Evolutionary conservation across 441 rosid species (phyloP).

Genomic region (Arabidopsis lyrata): DNA sequence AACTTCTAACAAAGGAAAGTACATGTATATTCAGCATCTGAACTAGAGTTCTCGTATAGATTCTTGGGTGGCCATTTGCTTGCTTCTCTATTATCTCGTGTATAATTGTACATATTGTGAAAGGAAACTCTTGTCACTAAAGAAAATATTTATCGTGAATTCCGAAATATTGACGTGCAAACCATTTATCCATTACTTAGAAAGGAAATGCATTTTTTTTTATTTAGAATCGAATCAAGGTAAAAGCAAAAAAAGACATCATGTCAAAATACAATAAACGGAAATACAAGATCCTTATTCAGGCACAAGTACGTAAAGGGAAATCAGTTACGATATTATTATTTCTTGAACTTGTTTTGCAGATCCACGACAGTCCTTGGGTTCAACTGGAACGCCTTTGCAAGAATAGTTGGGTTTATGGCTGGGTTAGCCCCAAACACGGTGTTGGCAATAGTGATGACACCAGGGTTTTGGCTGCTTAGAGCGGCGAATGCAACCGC

Average conservation of each 20-base stretch:
- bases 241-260: neutral
- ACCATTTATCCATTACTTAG: neutral
- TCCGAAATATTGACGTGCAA: neutral
- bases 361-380: slow-evolving; percentile 24
- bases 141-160: too few relatives aligned
- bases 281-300: slow-evolving; percentile 7
- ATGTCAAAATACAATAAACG: neutral
- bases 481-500: slow-evolving; percentile 49
- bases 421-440: slow-evolving; percentile 49
- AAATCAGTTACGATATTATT: too few relatives aligned
- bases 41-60: too few relatives aligned
- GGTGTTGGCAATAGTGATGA: slow-evolving; percentile 37
- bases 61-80: too few relatives aligned
- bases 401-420: slow-evolving; percentile 38
- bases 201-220: neutral
- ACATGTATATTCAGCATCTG: too few relatives aligned
- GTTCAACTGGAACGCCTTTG: slow-evolving; percentile 46
- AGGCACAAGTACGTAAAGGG: neutral
- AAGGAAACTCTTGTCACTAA: neutral
- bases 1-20: too few relatives aligned
- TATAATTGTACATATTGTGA: too few relatives aligned
- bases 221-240: neutral
- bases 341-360: slow-evolving; percentile 28
- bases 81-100: too few relatives aligned
- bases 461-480: slow-evolving; percentile 57